These are phyloP conservation scores for Pythium diclinum DNA, from an alignment of 352 stramenopile species.

Conservation along the genomic window DNA sequence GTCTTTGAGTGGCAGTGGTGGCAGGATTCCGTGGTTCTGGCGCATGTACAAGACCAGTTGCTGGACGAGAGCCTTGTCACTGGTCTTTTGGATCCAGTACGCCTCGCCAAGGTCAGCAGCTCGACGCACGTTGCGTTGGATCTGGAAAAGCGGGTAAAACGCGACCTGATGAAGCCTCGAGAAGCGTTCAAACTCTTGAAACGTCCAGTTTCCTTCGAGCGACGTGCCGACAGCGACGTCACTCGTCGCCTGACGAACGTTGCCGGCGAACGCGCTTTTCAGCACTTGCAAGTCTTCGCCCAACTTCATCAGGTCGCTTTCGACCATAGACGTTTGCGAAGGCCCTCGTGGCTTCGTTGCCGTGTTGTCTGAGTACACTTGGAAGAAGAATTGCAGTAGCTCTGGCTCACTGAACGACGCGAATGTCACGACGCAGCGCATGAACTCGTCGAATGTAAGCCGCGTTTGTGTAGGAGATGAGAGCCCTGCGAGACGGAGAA, in stretches of 20 bases:
- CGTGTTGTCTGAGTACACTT: constrained; percentile 37
- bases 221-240: constrained; percentile 24
- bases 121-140: constrained; percentile 44
- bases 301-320: constrained; percentile 38
- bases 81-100: constrained; percentile 52
- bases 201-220: constrained; percentile 26
- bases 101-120: constrained; percentile 32
- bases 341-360: not conserved
- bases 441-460: constrained; percentile 56
- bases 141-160: constrained; percentile 50
- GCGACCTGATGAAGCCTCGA: constrained; percentile 43
- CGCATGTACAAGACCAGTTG: constrained; percentile 40
- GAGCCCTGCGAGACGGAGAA: constrained; percentile 37
- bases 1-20: constrained; percentile 37
- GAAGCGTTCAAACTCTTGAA: constrained; percentile 54
- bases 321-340: constrained; percentile 21
- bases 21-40: constrained; percentile 34
- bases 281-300: constrained; percentile 42
- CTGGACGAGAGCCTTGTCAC: constrained; percentile 38
- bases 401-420: constrained; percentile 42
- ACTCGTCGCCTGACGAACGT: constrained; percentile 43
- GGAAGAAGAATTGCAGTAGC: constrained; percentile 59
- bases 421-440: constrained; percentile 48
- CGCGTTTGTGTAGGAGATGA: constrained; percentile 3
- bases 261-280: constrained; percentile 38